Evolutionary conservation across 2,329 filamentous ascomycete species (phyloP), one percentile per base, ranked within the genome.

Genomic region (Aspergillus pseudoglaucus): DNA sequence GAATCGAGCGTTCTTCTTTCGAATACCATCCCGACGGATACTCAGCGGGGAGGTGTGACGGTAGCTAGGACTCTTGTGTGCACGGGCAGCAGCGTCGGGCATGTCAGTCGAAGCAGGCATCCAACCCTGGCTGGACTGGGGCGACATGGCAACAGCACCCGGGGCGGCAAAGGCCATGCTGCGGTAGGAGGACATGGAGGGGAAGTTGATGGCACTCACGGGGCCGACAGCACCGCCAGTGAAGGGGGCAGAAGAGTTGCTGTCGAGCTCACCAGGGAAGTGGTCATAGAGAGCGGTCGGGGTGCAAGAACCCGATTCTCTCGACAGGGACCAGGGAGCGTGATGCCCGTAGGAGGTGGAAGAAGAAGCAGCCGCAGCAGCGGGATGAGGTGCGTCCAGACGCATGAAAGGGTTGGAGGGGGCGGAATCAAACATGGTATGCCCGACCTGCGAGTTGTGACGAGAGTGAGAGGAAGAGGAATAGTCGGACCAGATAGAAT

Each of bases 1-100:
- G 70, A 97, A 96, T 58, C 91, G 87, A 56, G 90, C 90, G 64
- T 97, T 98, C 85, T 97, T 97, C 83, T 98, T 98, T 62, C 93
- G 83, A 69, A 97, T 94, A 52, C 93, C 89, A 59, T 94, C 90
- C 48, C 88, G 83, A 58, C 88, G 81, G 46, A 81, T 73, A 53
- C 82, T 79, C 68, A 88, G 75, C 47, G 90, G 85, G 52, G 90
- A 89, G 73, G 87, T 86, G 46, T 67, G 59, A 80, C 86, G 64
- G 83, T 81, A 68, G 47, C 80, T 76, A 23, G 87, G 82, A 68
- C 81, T 90, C 64, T 80, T 80, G 38, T 82, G 62, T 62, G 77
- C 68, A 72, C 80, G 63, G 63, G 74, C 73, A 59, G 55, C 68
- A 59, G 64, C 75, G 68, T 77, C 81, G 61, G 68, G 60, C 46